A percentile compares a stretch with the other conserved stretches of the same genome.
Conservation (phyloP, 345 rosid species). For the Bruguiera sexangula region DNA sequence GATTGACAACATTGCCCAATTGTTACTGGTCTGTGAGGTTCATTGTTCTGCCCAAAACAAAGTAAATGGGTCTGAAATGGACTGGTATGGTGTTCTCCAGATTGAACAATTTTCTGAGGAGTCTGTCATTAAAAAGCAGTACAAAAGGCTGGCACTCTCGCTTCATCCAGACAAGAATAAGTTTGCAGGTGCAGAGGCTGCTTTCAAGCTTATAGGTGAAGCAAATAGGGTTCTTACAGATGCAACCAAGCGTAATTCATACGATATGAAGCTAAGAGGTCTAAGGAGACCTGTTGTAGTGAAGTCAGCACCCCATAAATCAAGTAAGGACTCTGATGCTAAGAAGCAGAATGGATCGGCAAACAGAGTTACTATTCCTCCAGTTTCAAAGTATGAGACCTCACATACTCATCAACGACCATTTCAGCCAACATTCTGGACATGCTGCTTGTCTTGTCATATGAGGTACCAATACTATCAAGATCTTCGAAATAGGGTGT, state of each 20-base stretch:
- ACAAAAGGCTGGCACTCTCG: slow-evolving; percentile 69
- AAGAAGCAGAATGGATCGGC: slow-evolving; percentile 28
- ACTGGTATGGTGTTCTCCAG: slow-evolving; percentile 91
- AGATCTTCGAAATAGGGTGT: slow-evolving; percentile 29
- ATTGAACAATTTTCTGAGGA: slow-evolving; percentile 51
- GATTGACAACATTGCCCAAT: slow-evolving; percentile 58
- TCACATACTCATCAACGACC: slow-evolving; percentile 26
- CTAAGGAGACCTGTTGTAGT: slow-evolving; percentile 20
- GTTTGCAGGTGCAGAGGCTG: slow-evolving; percentile 83
- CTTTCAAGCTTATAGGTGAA: slow-evolving; percentile 86
- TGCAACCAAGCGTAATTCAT: slow-evolving; percentile 42
- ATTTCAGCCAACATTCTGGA: slow-evolving; percentile 50
- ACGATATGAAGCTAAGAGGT: slow-evolving; percentile 50
- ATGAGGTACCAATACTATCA: slow-evolving; percentile 40
- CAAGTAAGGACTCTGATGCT: slow-evolving; percentile 26
- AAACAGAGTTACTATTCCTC: slow-evolving; percentile 6
- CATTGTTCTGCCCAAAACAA: slow-evolving; percentile 57
- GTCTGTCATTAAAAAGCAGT: slow-evolving; percentile 68
- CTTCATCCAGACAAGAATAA: slow-evolving; percentile 97
- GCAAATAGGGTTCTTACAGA: slow-evolving; percentile 65
- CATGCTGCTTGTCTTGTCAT: slow-evolving; percentile 56
- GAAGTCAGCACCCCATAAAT: slow-evolving; percentile 27
- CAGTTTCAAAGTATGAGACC: slow-evolving; percentile 21
- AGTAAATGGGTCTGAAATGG: slow-evolving; percentile 49
- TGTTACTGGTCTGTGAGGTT: slow-evolving; percentile 77